These are phyloP conservation scores for Fusarium penzigii DNA, from an alignment of 2,329 filamentous ascomycete genomes.

Conservation along the genomic window DNA sequence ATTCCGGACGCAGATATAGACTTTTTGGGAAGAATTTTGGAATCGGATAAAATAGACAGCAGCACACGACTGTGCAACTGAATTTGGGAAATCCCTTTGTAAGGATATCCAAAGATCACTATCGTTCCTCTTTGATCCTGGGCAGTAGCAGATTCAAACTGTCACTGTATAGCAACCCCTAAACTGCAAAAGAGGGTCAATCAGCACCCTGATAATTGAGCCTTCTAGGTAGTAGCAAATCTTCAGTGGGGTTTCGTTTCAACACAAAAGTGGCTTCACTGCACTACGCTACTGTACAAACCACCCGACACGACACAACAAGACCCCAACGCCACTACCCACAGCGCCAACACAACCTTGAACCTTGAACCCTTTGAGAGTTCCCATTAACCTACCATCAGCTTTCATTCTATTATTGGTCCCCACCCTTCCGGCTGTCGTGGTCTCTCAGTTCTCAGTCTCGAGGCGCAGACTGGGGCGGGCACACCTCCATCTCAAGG, in stretches of 20 bases:
- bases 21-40: too few relatives aligned
- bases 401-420: background rate
- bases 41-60: too few relatives aligned
- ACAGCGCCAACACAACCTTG: constrained; percentile 11
- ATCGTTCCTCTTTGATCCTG: too few relatives aligned
- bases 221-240: background rate
- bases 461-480: constrained; percentile 24
- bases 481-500: background rate
- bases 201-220: constrained; percentile 15
- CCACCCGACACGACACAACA: too few relatives aligned
- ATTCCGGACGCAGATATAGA: too few relatives aligned
- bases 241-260: constrained; percentile 15
- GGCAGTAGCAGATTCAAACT: too few relatives aligned
- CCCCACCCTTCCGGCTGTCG: background rate
- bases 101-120: too few relatives aligned
- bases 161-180: too few relatives aligned
- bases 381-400: constrained; percentile 11
- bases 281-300: constrained; percentile 19
- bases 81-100: too few relatives aligned
- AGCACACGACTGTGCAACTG: too few relatives aligned
- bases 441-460: constrained; percentile 8
- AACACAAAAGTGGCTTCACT: constrained; percentile 9
- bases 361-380: background rate
- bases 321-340: too few relatives aligned
- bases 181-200: too few relatives aligned